Percentiles rank a stretch among this genome's conserved stretches.
phyloP scores from a whole-genome alignment of 2,329 filamentous ascomycete species.

The Colletotrichum aenigma region DNA sequence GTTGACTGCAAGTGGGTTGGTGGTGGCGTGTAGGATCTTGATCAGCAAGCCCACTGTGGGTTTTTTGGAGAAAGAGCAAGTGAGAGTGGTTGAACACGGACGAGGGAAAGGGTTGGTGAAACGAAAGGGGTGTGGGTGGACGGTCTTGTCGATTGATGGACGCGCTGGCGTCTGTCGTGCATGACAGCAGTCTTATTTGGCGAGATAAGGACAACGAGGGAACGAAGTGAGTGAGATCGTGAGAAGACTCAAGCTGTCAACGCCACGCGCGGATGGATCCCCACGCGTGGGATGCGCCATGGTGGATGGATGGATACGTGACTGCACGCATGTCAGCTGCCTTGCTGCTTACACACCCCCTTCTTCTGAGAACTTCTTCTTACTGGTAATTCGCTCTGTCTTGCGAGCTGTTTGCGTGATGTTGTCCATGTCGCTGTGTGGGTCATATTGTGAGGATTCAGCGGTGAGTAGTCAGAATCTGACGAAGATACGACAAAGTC shows the following conservation, averaged over 20 bases:
- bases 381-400: not conserved
- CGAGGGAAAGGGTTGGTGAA: not conserved
- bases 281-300: not conserved
- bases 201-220: not conserved
- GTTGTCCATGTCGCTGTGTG: not conserved
- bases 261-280: not conserved
- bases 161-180: not conserved
- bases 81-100: not conserved
- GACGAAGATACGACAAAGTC: not conserved
- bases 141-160: not conserved
- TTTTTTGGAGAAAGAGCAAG: not conserved
- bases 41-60: not conserved
- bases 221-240: not conserved
- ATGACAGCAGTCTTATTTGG: not conserved
- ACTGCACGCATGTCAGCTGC: slow-evolving; percentile 9
- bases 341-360: slow-evolving; percentile 8
- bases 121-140: not conserved
- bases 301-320: not conserved
- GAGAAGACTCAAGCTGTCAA: not conserved
- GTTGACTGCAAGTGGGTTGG: not conserved
- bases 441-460: not conserved
- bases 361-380: not conserved
- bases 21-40: slow-evolving; percentile 1
- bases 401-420: not conserved
- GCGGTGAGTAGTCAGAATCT: not conserved